Base-by-base conservation (phyloP, 2,329 filamentous ascomycete genomes). In the Diaporthe citri region DNA sequence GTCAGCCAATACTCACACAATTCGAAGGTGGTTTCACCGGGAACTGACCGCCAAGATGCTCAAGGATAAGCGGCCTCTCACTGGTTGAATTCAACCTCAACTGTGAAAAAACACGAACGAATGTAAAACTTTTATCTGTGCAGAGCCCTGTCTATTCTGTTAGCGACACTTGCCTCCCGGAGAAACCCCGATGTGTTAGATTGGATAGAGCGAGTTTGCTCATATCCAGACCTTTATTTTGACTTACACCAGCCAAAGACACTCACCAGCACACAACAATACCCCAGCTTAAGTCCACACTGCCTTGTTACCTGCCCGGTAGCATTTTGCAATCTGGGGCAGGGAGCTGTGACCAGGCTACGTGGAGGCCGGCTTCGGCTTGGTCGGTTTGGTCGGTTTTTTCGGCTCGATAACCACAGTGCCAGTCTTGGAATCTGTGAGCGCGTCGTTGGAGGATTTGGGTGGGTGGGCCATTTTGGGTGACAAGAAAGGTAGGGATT, bases 341-440 rank as follows among this genome's bases (percentile, higher is more conserved):
- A 4, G 1, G 25, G 15, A 0, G 2, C n/a, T 12, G 15, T 31
- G 8, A 0, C 8, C 5, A 6, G 39, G 20, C 15, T 12, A 28
- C 4, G 46, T 31, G 59, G 59, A 20, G 17, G 6, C 4, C 13
- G 60, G 39, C 8, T 10, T n/a, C 15, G 57, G 36, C 5, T 41
- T 41, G 22, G 13, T 4, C 4, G 39, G 36, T 4, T 28, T 9
- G 34, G 6, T 39, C 34, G 34, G 56, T 59, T n/a, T 4, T 5
- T n/a, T n/a, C n/a, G n/a, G n/a, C n/a, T n/a, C n/a, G n/a, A 64
- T n/a, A 17, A 6, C 9, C 1, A 64, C 1, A 31, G 60, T 64
- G n/a, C 60, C 60, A 34, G 17, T 6, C 60, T 64, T 7, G 17
- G 60, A 34, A 15, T 31, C 25, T n/a, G n/a, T 1, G n/a, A 6